phyloP scores from a whole-genome alignment of 495 filamentous ascomycete species.

The Chaetomium fimeti region DNA sequence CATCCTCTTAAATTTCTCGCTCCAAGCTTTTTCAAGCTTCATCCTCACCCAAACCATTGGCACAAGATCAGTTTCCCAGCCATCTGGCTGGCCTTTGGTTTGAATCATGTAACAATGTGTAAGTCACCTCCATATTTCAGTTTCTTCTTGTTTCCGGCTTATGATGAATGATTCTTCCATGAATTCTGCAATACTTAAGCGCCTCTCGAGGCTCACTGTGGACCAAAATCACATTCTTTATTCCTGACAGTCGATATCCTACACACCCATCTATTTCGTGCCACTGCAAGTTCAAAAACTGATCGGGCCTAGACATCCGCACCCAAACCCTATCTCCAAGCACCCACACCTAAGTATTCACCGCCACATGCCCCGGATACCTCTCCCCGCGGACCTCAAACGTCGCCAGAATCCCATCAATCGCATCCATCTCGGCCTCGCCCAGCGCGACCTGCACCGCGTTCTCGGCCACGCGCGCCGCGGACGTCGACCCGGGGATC shows the following conservation, averaged over 20 bases:
- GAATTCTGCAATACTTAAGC: constrained; percentile 60
- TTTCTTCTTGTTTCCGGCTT: background rate
- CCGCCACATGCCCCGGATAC: constrained; percentile 38
- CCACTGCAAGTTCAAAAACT: background rate
- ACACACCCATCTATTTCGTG: background rate
- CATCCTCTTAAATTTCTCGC: background rate
- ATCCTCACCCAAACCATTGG: background rate
- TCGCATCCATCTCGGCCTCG: constrained; percentile 50
- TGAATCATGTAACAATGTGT: background rate
- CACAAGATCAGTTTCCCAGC: background rate
- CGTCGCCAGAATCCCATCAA: constrained; percentile 46
- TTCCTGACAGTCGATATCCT: constrained; percentile 17
- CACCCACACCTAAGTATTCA: constrained; percentile 34
- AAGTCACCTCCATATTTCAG: constrained; percentile 3
- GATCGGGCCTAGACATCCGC: background rate
- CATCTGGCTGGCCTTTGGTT: background rate
- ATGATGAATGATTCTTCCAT: constrained; percentile 51
- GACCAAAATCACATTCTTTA: constrained; percentile 39
- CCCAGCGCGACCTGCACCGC: constrained; percentile 43
- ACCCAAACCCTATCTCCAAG: background rate
- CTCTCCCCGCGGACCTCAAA: constrained; percentile 46
- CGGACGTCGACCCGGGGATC: constrained; percentile 70
- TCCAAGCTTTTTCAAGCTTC: background rate
- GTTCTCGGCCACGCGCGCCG: constrained; percentile 53
- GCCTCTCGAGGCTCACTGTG: constrained; percentile 27